Conservation (phyloP, 78 protist species). For the Emiliania huxleyi region DNA sequence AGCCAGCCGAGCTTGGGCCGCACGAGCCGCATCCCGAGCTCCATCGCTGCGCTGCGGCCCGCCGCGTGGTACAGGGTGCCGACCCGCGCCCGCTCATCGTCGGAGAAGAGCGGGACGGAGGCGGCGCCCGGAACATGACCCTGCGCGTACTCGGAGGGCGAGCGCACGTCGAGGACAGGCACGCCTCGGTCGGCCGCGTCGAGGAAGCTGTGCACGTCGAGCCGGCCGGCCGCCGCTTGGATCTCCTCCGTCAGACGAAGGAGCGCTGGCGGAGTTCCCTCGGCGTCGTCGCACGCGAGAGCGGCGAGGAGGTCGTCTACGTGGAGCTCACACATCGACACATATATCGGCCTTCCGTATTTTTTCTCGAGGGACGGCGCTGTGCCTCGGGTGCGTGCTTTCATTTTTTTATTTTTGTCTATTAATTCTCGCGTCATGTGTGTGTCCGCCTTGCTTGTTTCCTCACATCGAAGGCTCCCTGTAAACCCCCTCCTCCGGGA, state of each 20-base stretch:
- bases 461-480: too few relatives aligned
- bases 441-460: too few relatives aligned
- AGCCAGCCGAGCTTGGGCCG: not conserved
- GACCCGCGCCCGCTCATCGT: not conserved
- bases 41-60: not conserved
- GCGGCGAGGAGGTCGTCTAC: too few relatives aligned
- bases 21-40: not conserved
- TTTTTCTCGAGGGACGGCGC: too few relatives aligned
- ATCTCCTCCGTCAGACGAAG: not conserved
- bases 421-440: too few relatives aligned
- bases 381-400: too few relatives aligned
- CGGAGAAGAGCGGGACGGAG: not conserved
- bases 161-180: not conserved
- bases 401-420: too few relatives aligned
- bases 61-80: not conserved
- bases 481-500: too few relatives aligned
- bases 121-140: not conserved
- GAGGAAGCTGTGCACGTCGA: not conserved
- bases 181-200: not conserved
- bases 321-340: too few relatives aligned
- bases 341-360: too few relatives aligned
- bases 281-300: too few relatives aligned
- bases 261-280: too few relatives aligned
- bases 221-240: not conserved
- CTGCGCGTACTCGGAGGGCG: not conserved